phyloP scores from a whole-genome alignment of 371 early-diverging fungal genomes.

The Apophysomyces elegans region DNA sequence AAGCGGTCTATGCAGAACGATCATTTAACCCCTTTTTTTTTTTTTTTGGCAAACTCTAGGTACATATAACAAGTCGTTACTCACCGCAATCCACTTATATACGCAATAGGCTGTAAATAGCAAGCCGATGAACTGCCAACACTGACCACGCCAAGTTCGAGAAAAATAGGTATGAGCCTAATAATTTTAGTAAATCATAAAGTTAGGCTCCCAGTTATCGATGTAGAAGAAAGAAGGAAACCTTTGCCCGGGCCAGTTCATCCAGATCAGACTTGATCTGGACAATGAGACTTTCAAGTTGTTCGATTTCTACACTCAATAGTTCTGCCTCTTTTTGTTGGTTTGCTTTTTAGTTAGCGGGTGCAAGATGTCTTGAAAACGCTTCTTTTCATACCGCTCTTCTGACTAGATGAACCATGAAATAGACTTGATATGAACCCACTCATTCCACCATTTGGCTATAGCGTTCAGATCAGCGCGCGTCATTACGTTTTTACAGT shows the following conservation, averaged over 20 bases:
- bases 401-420: conserved; percentile 2
- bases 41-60: no score
- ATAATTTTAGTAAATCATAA: conserved; percentile 18
- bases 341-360: neutral
- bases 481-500: neutral
- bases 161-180: conserved; percentile 71
- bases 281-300: conserved; percentile 29
- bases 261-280: conserved; percentile 44
- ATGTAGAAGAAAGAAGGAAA: conserved; percentile 6
- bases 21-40: no score
- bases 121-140: conserved; percentile 76
- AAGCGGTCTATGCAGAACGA: conserved; percentile 54
- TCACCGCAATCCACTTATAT: conserved; percentile 81
- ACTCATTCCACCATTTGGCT: conserved; percentile 7
- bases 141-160: conserved; percentile 78
- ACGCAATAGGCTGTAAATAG: conserved; percentile 89
- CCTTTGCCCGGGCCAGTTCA: conserved; percentile 37
- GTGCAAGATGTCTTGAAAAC: no score
- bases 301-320: conserved; percentile 39
- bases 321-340: conserved; percentile 19
- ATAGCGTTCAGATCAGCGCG: neutral
- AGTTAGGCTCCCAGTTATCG: conserved; percentile 36
- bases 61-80: neutral
- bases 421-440: conserved; percentile 9
- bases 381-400: neutral